Evolutionary conservation across 148 eudicot genomes (phyloP), one percentile per base, ranked within the genome.

Genomic region (Cornus suecica): DNA sequence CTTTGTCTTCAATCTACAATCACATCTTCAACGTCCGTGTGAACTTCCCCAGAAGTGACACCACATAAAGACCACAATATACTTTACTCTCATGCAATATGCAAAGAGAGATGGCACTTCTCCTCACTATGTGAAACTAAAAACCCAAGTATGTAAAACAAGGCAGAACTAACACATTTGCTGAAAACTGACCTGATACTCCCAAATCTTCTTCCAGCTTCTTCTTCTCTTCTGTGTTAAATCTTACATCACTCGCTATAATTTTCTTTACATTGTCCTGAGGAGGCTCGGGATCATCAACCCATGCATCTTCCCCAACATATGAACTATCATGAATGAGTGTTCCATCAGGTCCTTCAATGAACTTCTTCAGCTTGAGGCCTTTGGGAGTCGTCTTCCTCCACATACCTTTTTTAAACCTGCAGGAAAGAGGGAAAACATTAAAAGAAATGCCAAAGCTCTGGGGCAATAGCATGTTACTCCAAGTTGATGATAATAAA

Each of bases 251-350:
- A 48, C 70, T 72, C 37, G 83, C 85, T 60, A 89, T 87, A 41
- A 87, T 74, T 56, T 82, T 86, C 73, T 86, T 85, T 23, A 81
- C 75, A 68, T 76, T 85, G 48, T 86, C 78, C 60, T 82, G 75
- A 54, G 89, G 73, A 60, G 68, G 77, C 37, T 85, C 88, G 71
- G 48, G 37, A 67, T 91, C 93, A 78, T 93, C 92, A 58, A 89
- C 90, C 98, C 98, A 94, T 67, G 98, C 98, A 88, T 87, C 90
- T 83, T 91, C 98, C 45, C 98, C 98, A 84, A 90, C 84, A 82
- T 87, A 94, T 58, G 94, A 88, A 81, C 80, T 82, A 83, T 94
- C 98, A 68, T 88, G 91, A 71, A 91, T 79, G 62, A 91, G 68
- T 69, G 94, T 90, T 37, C 91, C 97, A 76, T 86, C 85, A 51